A percentile compares a stretch with the other conserved stretches of the same genome.
These are phyloP conservation scores for Quercus phellos DNA, from an alignment of 331 rosid genomes.

Conservation along the genomic window DNA sequence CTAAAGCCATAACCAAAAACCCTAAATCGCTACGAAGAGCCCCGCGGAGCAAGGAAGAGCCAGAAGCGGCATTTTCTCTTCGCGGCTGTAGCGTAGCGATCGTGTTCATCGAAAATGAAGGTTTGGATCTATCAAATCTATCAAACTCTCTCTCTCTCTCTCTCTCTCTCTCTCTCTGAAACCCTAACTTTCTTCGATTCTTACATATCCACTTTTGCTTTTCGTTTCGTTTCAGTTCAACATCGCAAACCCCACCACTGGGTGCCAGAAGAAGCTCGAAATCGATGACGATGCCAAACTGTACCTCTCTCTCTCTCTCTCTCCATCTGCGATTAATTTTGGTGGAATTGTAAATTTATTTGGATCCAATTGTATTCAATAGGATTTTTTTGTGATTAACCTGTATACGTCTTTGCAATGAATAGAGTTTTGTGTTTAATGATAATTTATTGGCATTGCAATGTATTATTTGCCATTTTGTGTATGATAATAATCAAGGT, in stretches of 20 bases:
- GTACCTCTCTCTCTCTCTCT: conserved; percentile 21
- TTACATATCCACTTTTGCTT: too few species aligned
- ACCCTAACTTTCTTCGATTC: too few species aligned
- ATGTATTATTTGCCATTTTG: neutral
- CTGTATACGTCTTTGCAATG: too few species aligned
- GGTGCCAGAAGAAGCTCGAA: conserved; percentile 82
- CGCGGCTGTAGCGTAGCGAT: neutral
- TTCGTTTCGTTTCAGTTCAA: conserved; percentile 47
- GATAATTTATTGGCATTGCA: too few species aligned
- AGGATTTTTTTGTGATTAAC: too few species aligned
- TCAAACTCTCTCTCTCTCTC: neutral
- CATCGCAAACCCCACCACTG: conserved; percentile 89
- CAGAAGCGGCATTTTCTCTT: neutral
- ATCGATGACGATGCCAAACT: conserved; percentile 82
- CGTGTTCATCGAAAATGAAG: neutral
- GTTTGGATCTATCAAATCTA: neutral
- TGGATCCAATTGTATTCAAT: neutral
- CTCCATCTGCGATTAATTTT: neutral
- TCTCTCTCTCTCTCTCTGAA: neutral
- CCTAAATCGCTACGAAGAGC: neutral
- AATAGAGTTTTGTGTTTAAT: too few species aligned
- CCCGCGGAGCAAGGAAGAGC: neutral
- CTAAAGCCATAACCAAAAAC: neutral
- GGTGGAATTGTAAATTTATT: neutral
- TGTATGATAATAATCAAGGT: too few species aligned